Evolutionary conservation across 768 basidiomycete genomes (phyloP), one percentile per base, ranked within the genome.

Genomic region (Nevesoporus exiguus): DNA sequence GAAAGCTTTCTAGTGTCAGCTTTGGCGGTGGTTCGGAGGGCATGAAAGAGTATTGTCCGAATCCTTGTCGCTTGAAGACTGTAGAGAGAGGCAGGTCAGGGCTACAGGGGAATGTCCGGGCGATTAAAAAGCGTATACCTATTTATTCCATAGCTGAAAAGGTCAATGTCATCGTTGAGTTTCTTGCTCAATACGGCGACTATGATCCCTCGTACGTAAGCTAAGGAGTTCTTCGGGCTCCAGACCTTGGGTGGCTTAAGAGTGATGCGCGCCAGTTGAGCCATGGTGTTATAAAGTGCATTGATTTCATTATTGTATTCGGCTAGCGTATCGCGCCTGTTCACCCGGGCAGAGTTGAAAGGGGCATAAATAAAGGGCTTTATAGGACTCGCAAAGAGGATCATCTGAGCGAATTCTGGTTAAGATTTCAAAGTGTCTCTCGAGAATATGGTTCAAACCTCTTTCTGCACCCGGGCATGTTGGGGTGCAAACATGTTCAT

Each of bases 51-150:
- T 19, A 69, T 63, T 46, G 75, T 72, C 3, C 75, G 73, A 27
- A 77, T 74, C 62, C 71, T 73, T 0, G 74, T 76, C 19, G 72
- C 73, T 56, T 73, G 69, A 5, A 77, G 45, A 49, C 79, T 79
- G 45, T 0, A 9, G 11, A 50, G 49, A 39, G 5, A 39, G 3
- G n/a, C n/a, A n/a, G 33, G 29, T 43, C 13, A 47, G 15, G 1
- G 10, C 19, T 37, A 13, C 15, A 21, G 13, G 33, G 10, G n/a
- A n/a, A n/a, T n/a, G n/a, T n/a, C n/a, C 19, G 19, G 8, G 10
- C 31, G 24, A 1, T 8, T 19, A 48, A 5, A 44, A 39, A 27
- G 13, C 1, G 2, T 48, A 24, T 43, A 59, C 63, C 57, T 51
- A 24, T 65, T 47, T 15, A 3, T 45, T 24, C 56, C 64, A 11